Percentiles rank a stretch among this genome's conserved stretches.
These are phyloP conservation scores for Talaromyces sp. DNA, from an alignment of 2,329 filamentous ascomycete genomes.

Conservation along the genomic window DNA sequence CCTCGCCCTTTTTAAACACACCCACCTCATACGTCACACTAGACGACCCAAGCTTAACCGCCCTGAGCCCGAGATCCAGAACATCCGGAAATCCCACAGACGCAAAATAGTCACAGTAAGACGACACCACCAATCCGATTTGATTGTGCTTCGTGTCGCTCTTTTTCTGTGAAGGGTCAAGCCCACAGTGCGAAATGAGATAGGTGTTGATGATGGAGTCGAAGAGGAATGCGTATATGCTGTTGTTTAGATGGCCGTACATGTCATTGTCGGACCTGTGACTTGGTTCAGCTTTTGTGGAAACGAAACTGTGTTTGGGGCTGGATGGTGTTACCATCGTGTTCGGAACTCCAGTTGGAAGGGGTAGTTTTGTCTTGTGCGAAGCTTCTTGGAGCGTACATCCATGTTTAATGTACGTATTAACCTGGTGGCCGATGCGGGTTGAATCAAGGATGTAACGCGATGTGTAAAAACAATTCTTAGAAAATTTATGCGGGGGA, in stretches of 20 bases:
- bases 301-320: not conserved
- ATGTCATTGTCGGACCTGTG: conserved; percentile 86
- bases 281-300: not conserved
- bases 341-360: conserved; percentile 79
- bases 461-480: not conserved
- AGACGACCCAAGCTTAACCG: conserved; percentile 76
- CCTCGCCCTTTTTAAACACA: conserved; percentile 70
- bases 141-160: conserved; percentile 44
- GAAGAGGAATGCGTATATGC: conserved; percentile 78
- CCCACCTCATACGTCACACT: conserved; percentile 89
- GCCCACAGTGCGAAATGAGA: conserved; percentile 70
- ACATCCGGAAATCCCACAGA: conserved; percentile 76
- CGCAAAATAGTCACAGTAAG: conserved; percentile 79
- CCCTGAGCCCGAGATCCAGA: conserved; percentile 74
- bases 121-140: conserved; percentile 79
- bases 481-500: not conserved
- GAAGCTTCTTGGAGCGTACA: conserved; percentile 53
- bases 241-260: conserved; percentile 92
- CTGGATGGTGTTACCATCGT: conserved; percentile 59
- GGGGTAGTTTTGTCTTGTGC: conserved; percentile 63
- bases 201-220: conserved; percentile 89
- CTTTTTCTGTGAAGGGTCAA: conserved; percentile 50
- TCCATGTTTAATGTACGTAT: not conserved
- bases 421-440: not conserved
- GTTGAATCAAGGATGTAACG: not conserved